Base-by-base conservation (phyloP, 2,329 filamentous ascomycete species). In the Sporothrix phasma region DNA sequence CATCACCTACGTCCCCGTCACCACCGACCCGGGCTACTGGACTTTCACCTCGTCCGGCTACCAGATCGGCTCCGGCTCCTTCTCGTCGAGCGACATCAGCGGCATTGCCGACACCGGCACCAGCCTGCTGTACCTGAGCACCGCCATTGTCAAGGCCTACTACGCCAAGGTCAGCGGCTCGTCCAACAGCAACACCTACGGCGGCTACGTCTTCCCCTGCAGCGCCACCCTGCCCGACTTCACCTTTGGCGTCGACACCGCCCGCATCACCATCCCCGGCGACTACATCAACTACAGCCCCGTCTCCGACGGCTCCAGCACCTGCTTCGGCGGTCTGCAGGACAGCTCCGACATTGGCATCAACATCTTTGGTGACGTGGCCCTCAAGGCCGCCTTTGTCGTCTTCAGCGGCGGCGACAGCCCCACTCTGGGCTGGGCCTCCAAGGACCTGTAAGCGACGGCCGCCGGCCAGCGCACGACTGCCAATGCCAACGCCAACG, bases 1-100 rank as follows among this genome's bases (percentile, higher is more conserved):
- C 34, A 78, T 86, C 69, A 75, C 73, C 66, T 86, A 83, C 73
- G 74, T 78, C 22, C 65, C 74, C 26, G 78, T 83, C 68, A 76
- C 81, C 72, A 77, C 71, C 67, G 74, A 72, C 66, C 73, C 80
- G 17, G 81, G 81, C 31, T 85, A 80, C 76, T 86, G 83, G 83
- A 75, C 79, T 64, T 83, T 84, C 66, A 79, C 82, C 66, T 77
- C 76, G 62, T 79, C 79, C 67, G 75, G 77, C 49, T 74, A 78
- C 65, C 75, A 78, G 51, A 75, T 82, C 68, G 78, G 72, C 64
- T 71, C 70, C 62, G 77, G 77, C 15, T 77, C 75, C 69, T 81
- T 81, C 78, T 71, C 76, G 60, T 76, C 78, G 1, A 63, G 60
- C 17, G 66, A 68, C 51, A 66, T 68, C 62, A 67, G 63, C 3